Base-by-base conservation (phyloP, 129 eudicot genomes). In the Ambrosia trifida region DNA sequence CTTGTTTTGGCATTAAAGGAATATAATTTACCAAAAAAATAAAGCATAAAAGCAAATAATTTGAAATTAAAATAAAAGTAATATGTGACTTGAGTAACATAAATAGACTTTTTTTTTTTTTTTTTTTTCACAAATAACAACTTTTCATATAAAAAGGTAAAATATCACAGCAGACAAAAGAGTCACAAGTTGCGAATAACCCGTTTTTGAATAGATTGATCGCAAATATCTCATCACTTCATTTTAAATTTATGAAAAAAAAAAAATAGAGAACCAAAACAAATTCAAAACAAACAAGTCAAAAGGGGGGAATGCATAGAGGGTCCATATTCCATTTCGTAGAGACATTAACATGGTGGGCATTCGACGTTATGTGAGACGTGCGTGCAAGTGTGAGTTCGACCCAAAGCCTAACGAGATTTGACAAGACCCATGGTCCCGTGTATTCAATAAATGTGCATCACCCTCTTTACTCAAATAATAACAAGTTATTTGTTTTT, bases 321-420 rank as follows among this genome's bases (percentile, higher is more conserved):
- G 74, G 64, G 13, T 50, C 74, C 74, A 69, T 69, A 69, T 53
- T 64, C 19, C 62, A 52, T 52, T 31, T 50, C 40, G 64, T 53
- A 69, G 49, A 64, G 64, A 69, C 73, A 51, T 17, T 35, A 69
- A 31, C 17, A 69, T 18, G 12, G 64, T 53, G 64, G 38, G 74
- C 20, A 52, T 69, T 52, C n/a, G 40, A 18, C 63, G 12, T 69
- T 69, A 69, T 53, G 51, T 69, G 74, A 51, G 64, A 69, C 36
- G 51, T 69, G 64, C 74, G 74, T 69, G 74, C 64, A 69, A 52
- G 12, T 51, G 50, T 69, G 74, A 52, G 64, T 59, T 69, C 74
- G 38, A 69, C 74, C 64, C 18, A 24, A 64, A 52, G 36, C 74
- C 64, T 69, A 35, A 18, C 51, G 18, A 69, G 52, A 11, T 69